Conservation (phyloP, 2,329 filamentous ascomycete species). For the Penicillium polonicum region DNA sequence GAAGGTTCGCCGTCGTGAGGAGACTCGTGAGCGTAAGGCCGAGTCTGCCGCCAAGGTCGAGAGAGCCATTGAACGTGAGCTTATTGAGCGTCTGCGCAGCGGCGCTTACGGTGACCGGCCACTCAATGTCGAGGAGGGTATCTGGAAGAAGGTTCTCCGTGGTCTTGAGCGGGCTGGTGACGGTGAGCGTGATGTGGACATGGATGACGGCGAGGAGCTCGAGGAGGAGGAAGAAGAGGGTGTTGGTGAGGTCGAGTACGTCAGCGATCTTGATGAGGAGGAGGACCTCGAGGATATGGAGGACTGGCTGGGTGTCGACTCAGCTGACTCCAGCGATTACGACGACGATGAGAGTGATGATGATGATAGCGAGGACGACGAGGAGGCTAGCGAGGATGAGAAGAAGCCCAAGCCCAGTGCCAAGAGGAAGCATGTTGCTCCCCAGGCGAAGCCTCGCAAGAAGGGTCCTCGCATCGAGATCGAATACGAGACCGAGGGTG, state of each 20-base stretch:
- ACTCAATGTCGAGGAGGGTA: slow-evolving; percentile 87
- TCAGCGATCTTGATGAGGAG: slow-evolving; percentile 79
- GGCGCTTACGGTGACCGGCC: slow-evolving; percentile 94
- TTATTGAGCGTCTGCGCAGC: slow-evolving; percentile 85
- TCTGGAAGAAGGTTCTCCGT: slow-evolving; percentile 96
- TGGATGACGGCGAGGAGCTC: slow-evolving; percentile 81
- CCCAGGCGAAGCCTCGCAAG: slow-evolving; percentile 57
- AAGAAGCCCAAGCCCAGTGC: slow-evolving; percentile 46
- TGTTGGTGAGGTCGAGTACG: slow-evolving; percentile 82
- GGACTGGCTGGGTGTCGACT: slow-evolving; percentile 83
- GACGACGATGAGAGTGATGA: slow-evolving; percentile 56
- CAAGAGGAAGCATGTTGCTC: slow-evolving; percentile 58
- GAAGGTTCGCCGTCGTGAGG: slow-evolving; percentile 77
- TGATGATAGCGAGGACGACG: slow-evolving; percentile 47
- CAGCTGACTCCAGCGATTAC: slow-evolving; percentile 50
- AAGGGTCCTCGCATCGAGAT: slow-evolving; percentile 68
- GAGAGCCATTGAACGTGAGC: slow-evolving; percentile 88
- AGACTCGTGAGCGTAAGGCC: slow-evolving; percentile 72
- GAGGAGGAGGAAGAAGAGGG: slow-evolving; percentile 72
- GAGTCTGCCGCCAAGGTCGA: slow-evolving; percentile 89
- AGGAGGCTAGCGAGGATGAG: slow-evolving; percentile 44
- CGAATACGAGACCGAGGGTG: slow-evolving; percentile 73
- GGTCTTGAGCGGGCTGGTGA: slow-evolving; percentile 86
- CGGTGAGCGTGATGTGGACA: slow-evolving; percentile 77
- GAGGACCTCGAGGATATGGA: slow-evolving; percentile 90